A percentile compares a stretch with the other conserved stretches of the same genome.
Evolutionary conservation across 345 rosid species (phyloP).

Genomic region (Laguncularia racemosa): DNA sequence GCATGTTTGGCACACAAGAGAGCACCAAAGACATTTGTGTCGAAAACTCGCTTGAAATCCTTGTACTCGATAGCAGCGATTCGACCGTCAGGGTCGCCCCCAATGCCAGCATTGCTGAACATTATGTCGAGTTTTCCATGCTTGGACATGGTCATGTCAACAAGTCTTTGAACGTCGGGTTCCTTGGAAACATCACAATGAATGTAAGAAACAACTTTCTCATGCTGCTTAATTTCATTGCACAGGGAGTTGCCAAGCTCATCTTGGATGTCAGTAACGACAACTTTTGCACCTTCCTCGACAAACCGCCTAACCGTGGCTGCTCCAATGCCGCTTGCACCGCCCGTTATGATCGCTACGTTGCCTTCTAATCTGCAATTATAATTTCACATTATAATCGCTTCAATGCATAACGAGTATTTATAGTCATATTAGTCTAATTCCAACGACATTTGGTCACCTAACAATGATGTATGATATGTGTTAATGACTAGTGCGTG

Average conservation of each 20-base stretch:
- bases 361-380: conserved; percentile 24
- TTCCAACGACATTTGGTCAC: no score
- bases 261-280: conserved; percentile 26
- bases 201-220: conserved; percentile 9
- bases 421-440: no score
- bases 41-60: conserved; percentile 10
- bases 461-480: no score
- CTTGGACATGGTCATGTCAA: conserved; percentile 15
- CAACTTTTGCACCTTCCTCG: conserved; percentile 23
- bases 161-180: conserved; percentile 11
- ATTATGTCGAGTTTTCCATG: conserved; percentile 28
- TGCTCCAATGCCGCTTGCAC: conserved; percentile 23
- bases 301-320: conserved; percentile 14
- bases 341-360: conserved; percentile 26
- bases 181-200: conserved; percentile 22
- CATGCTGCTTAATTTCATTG: conserved; percentile 3
- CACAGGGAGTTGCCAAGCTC: conserved; percentile 21
- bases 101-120: conserved; percentile 22
- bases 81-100: neutral
- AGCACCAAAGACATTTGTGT: conserved; percentile 12
- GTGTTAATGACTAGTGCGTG: no score
- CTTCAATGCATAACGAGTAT: no score
- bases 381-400: no score
- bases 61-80: neutral
- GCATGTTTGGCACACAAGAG: conserved; percentile 24